phyloP scores from a whole-genome alignment of 169 alveolate species.

The Cryptosporidium sp. region DNA sequence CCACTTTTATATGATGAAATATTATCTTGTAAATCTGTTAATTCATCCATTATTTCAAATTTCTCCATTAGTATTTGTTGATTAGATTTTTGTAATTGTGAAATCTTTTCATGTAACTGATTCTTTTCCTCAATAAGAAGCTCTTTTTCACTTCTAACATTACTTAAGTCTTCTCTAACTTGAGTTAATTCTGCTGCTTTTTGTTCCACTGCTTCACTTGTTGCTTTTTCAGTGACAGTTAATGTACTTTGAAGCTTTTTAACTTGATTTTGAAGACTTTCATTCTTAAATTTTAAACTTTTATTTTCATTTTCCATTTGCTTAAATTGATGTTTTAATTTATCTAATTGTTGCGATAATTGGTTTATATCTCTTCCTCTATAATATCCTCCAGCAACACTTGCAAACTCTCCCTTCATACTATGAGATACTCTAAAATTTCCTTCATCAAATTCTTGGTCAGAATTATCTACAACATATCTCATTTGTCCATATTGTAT shows the following conservation, averaged over 20 bases:
- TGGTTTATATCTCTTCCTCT: constrained; percentile 67
- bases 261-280: constrained; percentile 53
- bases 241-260: constrained; percentile 65
- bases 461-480: constrained; percentile 43
- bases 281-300: constrained; percentile 41
- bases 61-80: constrained; percentile 55
- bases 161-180: constrained; percentile 42
- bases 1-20: constrained; percentile 59
- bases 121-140: constrained; percentile 64
- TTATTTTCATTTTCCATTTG: constrained; percentile 58
- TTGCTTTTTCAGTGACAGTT: constrained; percentile 73
- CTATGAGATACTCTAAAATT: neutral
- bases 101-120: constrained; percentile 24
- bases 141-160: constrained; percentile 68
- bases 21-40: constrained; percentile 54
- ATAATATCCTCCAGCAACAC: constrained; percentile 35
- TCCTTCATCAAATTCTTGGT: constrained; percentile 41
- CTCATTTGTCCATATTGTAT: constrained; percentile 74
- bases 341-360: constrained; percentile 56
- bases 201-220: constrained; percentile 75
- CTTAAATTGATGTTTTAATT: constrained; percentile 43
- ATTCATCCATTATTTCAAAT: constrained; percentile 53
- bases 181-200: constrained; percentile 73
- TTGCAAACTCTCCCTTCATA: constrained; percentile 5
- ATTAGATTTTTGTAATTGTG: constrained; percentile 12